Evolutionary conservation across 2,329 filamentous ascomycete genomes (phyloP).

Genomic region (Fusarium succisae): DNA sequence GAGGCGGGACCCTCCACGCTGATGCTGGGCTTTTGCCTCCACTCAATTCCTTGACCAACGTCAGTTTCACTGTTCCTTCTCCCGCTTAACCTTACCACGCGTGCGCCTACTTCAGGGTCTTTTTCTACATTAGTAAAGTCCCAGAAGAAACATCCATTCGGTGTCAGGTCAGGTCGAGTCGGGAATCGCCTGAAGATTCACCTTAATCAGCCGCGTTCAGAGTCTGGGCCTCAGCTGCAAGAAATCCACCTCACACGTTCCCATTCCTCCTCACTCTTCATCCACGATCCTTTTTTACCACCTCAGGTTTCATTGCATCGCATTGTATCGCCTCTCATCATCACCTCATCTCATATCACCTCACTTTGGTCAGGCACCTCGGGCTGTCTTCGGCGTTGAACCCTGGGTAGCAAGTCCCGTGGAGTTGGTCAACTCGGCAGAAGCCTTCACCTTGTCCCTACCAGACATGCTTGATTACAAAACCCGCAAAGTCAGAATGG

Average conservation of each 20-base stretch:
- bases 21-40: conserved; percentile 6
- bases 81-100: conserved; percentile 11
- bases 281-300: background rate
- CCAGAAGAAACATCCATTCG: background rate
- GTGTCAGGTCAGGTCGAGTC: background rate
- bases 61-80: background rate
- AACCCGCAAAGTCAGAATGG: conserved; percentile 22
- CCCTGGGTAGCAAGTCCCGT: background rate
- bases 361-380: background rate
- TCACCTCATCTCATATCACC: conserved; percentile 12
- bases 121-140: background rate
- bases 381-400: conserved; percentile 3
- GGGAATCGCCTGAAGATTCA: background rate
- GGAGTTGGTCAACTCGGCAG: background rate
- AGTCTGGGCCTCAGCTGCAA: background rate
- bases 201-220: conserved; percentile 4
- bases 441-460: conserved; percentile 3
- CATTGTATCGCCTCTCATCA: background rate
- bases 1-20: conserved; percentile 29
- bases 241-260: background rate
- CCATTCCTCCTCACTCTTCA: background rate
- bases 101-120: background rate
- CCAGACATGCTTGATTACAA: conserved; percentile 34
- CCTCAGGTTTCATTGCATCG: background rate
- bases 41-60: conserved; percentile 11